phyloP scores from a whole-genome alignment of 495 filamentous ascomycete species.

The Xylaria telfairii region DNA sequence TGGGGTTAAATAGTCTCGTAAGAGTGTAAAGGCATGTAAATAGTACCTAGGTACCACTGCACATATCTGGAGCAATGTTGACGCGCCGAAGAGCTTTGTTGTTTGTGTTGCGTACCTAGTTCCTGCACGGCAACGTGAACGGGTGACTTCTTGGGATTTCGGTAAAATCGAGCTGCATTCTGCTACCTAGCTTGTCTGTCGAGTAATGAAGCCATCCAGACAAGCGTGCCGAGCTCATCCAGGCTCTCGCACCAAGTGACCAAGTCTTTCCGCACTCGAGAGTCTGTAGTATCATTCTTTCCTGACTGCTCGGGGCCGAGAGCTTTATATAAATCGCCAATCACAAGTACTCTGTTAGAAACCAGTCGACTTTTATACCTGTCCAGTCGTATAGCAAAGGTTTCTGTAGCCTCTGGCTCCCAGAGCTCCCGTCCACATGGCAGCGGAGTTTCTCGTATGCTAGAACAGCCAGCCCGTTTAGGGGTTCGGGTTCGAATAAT shows the following conservation, averaged over 20 bases:
- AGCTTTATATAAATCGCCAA: background rate
- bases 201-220: constrained; percentile 13
- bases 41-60: background rate
- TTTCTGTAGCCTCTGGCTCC: constrained; percentile 11
- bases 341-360: background rate
- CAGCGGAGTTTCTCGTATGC: background rate
- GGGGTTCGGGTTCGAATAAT: background rate
- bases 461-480: background rate
- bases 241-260: constrained; percentile 15
- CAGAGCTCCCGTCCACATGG: constrained; percentile 5
- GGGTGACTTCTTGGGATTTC: background rate
- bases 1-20: background rate
- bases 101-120: background rate
- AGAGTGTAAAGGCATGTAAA: background rate
- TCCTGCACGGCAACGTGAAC: background rate
- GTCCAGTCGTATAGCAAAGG: background rate
- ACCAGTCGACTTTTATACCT: constrained; percentile 8
- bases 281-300: background rate
- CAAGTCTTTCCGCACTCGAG: constrained; percentile 1
- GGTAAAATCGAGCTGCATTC: background rate
- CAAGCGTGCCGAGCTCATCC: constrained; percentile 16
- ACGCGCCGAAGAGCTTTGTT: background rate
- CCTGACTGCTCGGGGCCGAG: background rate
- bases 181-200: background rate
- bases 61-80: background rate